These are phyloP conservation scores for Rhododendron molle DNA, from an alignment of 148 eudicot genomes.

Conservation along the genomic window DNA sequence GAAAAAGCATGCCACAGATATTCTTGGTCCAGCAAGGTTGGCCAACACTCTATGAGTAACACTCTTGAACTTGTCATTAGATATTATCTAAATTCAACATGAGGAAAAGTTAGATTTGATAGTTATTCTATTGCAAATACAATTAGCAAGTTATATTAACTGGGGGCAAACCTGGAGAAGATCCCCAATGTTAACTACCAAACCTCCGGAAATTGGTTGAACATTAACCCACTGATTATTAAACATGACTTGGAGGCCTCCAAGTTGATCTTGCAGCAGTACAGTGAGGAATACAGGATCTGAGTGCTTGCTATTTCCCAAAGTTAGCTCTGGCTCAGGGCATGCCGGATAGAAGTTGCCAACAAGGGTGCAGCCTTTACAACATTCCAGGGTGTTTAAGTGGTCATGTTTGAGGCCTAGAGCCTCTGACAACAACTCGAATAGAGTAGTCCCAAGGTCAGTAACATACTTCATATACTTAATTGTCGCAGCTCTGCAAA, in stretches of 20 bases:
- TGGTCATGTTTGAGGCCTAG: neutral
- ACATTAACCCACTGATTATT: slow-evolving; percentile 11
- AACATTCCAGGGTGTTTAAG: slow-evolving; percentile 4
- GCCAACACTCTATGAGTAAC: slow-evolving; percentile 31
- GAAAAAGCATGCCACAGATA: slow-evolving; percentile 23
- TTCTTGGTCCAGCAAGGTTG: slow-evolving; percentile 32
- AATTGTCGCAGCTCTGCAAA: neutral
- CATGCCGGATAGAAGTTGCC: slow-evolving; percentile 9
- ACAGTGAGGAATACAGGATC: slow-evolving; percentile 9
- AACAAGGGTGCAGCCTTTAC: neutral
- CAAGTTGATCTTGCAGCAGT: slow-evolving; percentile 9
- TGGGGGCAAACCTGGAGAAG: slow-evolving; percentile 1
- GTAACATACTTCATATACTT: neutral
- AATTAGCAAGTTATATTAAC: neutral
- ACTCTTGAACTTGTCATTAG: slow-evolving; percentile 22
- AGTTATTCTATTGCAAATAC: neutral
- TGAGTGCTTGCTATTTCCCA: slow-evolving; percentile 2
- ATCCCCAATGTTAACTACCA: slow-evolving; percentile 12
- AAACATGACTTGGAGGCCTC: slow-evolving; percentile 10
- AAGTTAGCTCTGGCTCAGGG: slow-evolving; percentile 12
- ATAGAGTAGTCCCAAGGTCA: neutral
- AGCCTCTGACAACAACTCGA: slow-evolving; percentile 5
- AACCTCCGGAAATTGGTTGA: neutral
- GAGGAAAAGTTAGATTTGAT: neutral
- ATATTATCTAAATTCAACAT: slow-evolving; percentile 17